Evolutionary conservation across 495 filamentous ascomycete species (phyloP).

Genomic region (Chaetomium cochliodes): DNA sequence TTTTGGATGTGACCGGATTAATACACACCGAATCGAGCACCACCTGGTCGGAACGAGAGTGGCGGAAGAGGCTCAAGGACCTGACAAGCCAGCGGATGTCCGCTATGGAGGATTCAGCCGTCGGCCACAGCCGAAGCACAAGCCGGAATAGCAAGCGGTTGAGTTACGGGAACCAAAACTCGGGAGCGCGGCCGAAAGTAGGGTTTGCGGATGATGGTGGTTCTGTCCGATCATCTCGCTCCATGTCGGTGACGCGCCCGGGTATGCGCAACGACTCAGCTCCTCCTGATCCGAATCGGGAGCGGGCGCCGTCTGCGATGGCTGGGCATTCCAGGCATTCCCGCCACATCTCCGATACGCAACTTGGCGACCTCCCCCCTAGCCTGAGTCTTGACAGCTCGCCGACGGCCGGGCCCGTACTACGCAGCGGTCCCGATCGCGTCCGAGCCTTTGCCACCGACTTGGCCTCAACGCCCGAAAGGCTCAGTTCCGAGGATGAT

Average conservation of each 20-base stretch:
- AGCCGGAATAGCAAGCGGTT: conserved; percentile 63
- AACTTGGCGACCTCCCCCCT: conserved; percentile 21
- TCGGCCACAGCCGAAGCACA: conserved; percentile 58
- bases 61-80: conserved; percentile 86
- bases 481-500: conserved; percentile 60
- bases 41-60: conserved; percentile 84
- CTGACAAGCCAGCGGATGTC: conserved; percentile 78
- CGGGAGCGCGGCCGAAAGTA: conserved; percentile 47
- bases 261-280: conserved; percentile 47
- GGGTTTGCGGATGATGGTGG: conserved; percentile 63
- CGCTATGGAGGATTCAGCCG: conserved; percentile 46
- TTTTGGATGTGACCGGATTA: conserved; percentile 75
- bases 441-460: conserved; percentile 39
- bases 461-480: conserved; percentile 50
- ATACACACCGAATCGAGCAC: conserved; percentile 74
- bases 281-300: conserved; percentile 39
- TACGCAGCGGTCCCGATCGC: conserved; percentile 32
- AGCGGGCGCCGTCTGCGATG: conserved; percentile 52
- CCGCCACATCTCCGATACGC: conserved; percentile 43
- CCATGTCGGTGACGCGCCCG: conserved; percentile 47
- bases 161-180: conserved; percentile 55
- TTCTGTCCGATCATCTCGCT: conserved; percentile 57
- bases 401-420: conserved; percentile 24
- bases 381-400: conserved; percentile 24
- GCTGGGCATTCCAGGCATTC: conserved; percentile 34